Percentiles rank a stretch among this genome's conserved stretches.
phyloP scores from a whole-genome alignment of 192 early-diverging fungal species.

The Phycomyces blakesleeanus region DNA sequence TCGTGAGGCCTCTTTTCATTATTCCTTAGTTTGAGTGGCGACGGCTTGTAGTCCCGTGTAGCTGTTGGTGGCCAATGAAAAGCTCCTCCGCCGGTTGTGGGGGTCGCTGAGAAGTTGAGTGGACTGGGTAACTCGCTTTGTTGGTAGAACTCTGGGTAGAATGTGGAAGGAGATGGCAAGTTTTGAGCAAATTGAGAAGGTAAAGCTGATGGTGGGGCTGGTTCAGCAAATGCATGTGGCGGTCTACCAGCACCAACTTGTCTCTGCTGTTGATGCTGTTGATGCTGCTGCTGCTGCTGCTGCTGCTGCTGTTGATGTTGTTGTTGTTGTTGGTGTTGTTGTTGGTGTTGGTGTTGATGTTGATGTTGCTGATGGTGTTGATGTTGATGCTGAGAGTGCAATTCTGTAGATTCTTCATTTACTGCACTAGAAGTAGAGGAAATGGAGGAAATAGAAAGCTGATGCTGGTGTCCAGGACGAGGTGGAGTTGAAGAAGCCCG shows the following conservation, averaged over 20 bases:
- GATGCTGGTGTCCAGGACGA: neutral
- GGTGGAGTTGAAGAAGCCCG: conserved; percentile 4
- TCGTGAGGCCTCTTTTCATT: neutral
- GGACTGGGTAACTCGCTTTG: conserved; percentile 70
- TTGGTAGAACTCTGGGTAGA: conserved; percentile 75
- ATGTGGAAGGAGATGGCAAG: conserved; percentile 71
- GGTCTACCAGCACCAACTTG: too few relatives aligned
- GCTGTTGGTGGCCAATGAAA: conserved; percentile 72
- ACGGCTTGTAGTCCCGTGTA: conserved; percentile 43
- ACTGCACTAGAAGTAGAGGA: conserved; percentile 1
- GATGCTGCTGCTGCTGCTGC: conserved; percentile 23
- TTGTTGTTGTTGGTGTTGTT: conserved; percentile 6
- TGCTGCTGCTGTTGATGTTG: conserved; percentile 28
- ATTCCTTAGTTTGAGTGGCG: conserved; percentile 30
- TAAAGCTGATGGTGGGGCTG: conserved; percentile 68
- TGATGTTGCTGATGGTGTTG: neutral
- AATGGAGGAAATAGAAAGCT: conserved; percentile 4
- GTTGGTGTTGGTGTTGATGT: conserved; percentile 8
- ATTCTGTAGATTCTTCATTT: neutral
- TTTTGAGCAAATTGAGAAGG: conserved; percentile 65
- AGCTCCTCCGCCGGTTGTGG: conserved; percentile 62
- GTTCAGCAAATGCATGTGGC: conserved; percentile 28
- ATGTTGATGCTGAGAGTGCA: neutral
- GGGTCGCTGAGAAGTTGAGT: conserved; percentile 70
- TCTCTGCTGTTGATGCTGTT: conserved; percentile 13